A percentile compares a stretch with the other conserved stretches of the same genome.
phyloP scores from a whole-genome alignment of 176 grass and related monocot species.

The Leersia perrieri region DNA sequence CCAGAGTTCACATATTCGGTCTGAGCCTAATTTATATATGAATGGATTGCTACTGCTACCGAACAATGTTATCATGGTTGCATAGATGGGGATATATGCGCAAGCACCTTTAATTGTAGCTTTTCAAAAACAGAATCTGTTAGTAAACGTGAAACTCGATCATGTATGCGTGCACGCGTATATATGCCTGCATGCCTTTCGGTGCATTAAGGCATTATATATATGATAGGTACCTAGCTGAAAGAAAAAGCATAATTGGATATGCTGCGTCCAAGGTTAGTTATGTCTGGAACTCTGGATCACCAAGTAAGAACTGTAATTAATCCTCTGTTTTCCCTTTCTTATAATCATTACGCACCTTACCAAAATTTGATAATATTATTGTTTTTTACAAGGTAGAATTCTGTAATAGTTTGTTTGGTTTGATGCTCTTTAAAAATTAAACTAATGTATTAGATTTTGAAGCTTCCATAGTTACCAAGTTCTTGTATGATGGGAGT shows the following conservation, averaged over 20 bases:
- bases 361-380: not conserved
- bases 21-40: conserved; percentile 8
- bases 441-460: too few species aligned
- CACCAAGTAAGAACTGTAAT: not conserved
- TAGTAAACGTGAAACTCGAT: conserved; percentile 20
- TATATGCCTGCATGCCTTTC: not conserved
- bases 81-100: not conserved
- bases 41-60: not conserved
- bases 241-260: not conserved
- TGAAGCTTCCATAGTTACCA: too few species aligned
- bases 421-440: too few species aligned
- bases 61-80: not conserved
- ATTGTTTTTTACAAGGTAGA: not conserved
- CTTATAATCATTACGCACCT: too few species aligned
- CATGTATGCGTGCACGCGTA: not conserved
- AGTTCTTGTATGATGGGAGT: too few species aligned
- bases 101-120: not conserved
- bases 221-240: not conserved
- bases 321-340: not conserved
- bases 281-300: not conserved
- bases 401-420: too few species aligned
- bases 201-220: not conserved
- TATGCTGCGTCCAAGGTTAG: not conserved
- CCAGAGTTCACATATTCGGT: conserved; percentile 8
- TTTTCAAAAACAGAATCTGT: not conserved